phyloP scores from a whole-genome alignment of 2,329 filamentous ascomycete genomes.

The Penicillium sp. region DNA sequence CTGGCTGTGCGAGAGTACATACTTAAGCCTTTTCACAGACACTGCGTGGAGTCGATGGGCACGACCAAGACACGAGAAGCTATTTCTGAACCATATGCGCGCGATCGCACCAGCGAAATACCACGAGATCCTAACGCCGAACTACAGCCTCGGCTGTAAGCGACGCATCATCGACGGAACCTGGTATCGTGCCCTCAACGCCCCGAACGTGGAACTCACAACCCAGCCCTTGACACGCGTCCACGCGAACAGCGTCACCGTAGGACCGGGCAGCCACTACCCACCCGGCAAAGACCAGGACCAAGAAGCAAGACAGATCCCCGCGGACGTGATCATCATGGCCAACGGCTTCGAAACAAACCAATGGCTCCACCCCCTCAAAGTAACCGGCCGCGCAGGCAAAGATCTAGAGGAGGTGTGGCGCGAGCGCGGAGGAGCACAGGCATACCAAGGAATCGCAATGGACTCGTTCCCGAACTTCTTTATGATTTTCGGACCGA shows the following conservation, averaged over 20 bases:
- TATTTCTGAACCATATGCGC: constrained; percentile 51
- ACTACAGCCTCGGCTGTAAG: constrained; percentile 66
- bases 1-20: constrained; percentile 26
- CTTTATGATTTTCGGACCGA: constrained; percentile 65
- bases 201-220: constrained; percentile 57
- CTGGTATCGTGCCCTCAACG: constrained; percentile 57
- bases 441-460: constrained; percentile 62
- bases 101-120: constrained; percentile 59
- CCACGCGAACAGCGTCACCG: constrained; percentile 50
- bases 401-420: constrained; percentile 58
- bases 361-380: constrained; percentile 56
- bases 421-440: constrained; percentile 60
- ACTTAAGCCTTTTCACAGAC: constrained; percentile 20
- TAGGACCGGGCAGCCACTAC: constrained; percentile 54
- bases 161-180: constrained; percentile 61
- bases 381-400: constrained; percentile 55
- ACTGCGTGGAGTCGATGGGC: constrained; percentile 37
- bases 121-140: constrained; percentile 62
- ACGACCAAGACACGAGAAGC: constrained; percentile 44
- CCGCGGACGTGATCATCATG: constrained; percentile 63
- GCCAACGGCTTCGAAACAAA: constrained; percentile 64
- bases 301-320: constrained; percentile 44
- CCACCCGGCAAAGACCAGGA: constrained; percentile 35
- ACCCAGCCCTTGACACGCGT: constrained; percentile 54
- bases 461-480: constrained; percentile 67